Conservation (phyloP, 805 yeast species). For the Brettanomyces anomalus region DNA sequence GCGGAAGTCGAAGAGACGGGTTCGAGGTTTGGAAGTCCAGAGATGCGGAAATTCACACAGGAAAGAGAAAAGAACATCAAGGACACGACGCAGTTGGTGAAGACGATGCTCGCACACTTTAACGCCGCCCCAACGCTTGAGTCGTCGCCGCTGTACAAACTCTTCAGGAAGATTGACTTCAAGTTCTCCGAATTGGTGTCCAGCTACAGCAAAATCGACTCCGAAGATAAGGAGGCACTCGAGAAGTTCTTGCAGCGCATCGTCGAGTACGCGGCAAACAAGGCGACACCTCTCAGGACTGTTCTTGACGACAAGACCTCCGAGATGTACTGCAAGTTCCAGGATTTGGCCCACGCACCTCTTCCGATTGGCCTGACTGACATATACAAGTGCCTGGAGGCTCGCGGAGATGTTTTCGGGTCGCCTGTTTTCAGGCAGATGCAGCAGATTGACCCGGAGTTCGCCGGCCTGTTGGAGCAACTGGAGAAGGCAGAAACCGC, state of each 20-base stretch:
- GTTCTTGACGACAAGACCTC: slow-evolving; percentile 17
- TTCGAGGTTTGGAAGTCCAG: neutral
- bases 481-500: slow-evolving; percentile 19
- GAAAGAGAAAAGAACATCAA: neutral
- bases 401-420: slow-evolving; percentile 15
- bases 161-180: slow-evolving; percentile 18
- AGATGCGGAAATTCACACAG: neutral
- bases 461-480: slow-evolving; percentile 13
- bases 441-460: slow-evolving; percentile 15
- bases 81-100: slow-evolving; percentile 6
- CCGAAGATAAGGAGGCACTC: slow-evolving; percentile 14
- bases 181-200: slow-evolving; percentile 15
- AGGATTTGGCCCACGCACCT: slow-evolving; percentile 16
- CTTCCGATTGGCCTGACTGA: slow-evolving; percentile 19
- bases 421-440: slow-evolving; percentile 11
- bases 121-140: slow-evolving; percentile 14
- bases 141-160: slow-evolving; percentile 14
- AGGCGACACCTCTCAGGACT: slow-evolving; percentile 13
- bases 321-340: slow-evolving; percentile 11
- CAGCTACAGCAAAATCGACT: slow-evolving; percentile 13
- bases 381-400: slow-evolving; percentile 18
- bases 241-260: slow-evolving; percentile 11
- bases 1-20: neutral
- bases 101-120: slow-evolving; percentile 16
- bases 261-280: slow-evolving; percentile 12